Evolutionary conservation across 2,329 filamentous ascomycete species (phyloP), one percentile per base, ranked within the genome.

Genomic region (Beauveria brongniartii): DNA sequence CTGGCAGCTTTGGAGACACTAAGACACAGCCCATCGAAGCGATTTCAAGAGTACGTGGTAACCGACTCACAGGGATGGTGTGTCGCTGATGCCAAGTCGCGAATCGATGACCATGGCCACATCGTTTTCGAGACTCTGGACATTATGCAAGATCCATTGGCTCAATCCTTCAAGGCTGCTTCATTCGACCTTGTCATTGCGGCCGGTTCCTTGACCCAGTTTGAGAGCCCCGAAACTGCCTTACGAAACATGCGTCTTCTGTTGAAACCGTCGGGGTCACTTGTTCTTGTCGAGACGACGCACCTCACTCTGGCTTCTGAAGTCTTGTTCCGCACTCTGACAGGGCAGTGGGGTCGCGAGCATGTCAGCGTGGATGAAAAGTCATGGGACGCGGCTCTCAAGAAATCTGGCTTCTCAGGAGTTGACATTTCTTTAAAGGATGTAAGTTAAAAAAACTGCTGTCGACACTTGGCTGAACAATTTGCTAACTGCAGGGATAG

Each of bases 61-160:
- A 79, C 77, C 0, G 76, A 79, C 52, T 71, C 76, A 5, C 72
- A 72, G 1, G 54, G 69, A 3, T 70, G 69, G 2, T 75, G 74
- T 63, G 75, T 79, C 37, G 69, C 73, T 12, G 50, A 20, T 34
- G 50, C 50, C 18, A 52, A 52, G 8, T 10, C 16, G 20, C 20
- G 16, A 8, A 34, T 52, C 3, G n/a, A 20, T 14, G 18, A 6
- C 16, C 20, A 52, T 22, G 20, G 10, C 7, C 2, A 28, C 22
- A 50, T 65, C 14, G 48, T 24, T 28, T 64, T 54, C 54, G 69
- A 68, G 51, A 64, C 67, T 30, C 63, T 72, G 2, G 65, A 68
- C 40, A 52, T 63, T 16, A 34, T 55, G 30, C 34, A 46, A 10
- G 51, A 59, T 14, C 51, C 54, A 12, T 37, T 9, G n/a, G 18